A percentile compares a stretch with the other conserved stretches of the same genome.
Conservation (phyloP, 768 basidiomycete genomes). For the Cystofilobasidium bisporidii region DNA sequence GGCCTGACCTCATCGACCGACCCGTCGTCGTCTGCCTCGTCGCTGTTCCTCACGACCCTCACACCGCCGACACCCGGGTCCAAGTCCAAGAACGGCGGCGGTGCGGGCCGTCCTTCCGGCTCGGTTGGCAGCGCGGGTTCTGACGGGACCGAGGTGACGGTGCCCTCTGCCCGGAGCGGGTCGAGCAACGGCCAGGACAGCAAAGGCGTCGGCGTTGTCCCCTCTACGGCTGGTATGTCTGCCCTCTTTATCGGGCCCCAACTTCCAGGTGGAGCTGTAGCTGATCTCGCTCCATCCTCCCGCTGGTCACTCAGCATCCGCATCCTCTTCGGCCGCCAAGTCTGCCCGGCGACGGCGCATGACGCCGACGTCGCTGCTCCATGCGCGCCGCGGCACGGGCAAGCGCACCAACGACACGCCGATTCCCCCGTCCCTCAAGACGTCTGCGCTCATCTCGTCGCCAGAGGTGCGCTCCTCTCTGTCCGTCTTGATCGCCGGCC, state of each 20-base stretch:
- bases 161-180: neutral
- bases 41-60: neutral
- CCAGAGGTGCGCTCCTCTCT: neutral
- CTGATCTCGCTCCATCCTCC: neutral
- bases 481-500: too few relatives aligned
- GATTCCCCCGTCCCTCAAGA: neutral
- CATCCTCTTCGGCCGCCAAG: neutral
- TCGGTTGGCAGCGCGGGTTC: neutral
- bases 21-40: neutral
- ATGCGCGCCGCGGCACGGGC: neutral
- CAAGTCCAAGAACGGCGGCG: neutral
- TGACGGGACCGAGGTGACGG: neutral
- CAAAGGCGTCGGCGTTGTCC: neutral
- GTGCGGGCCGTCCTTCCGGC: neutral
- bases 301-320: neutral
- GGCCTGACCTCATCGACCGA: conserved; percentile 5
- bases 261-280: neutral
- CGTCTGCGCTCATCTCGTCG: neutral
- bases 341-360: neutral
- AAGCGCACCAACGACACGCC: neutral
- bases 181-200: neutral
- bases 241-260: neutral
- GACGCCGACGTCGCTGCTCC: neutral
- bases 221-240: neutral
- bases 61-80: neutral